Percentiles rank a stretch among this genome's conserved stretches.
phyloP scores from a whole-genome alignment of 768 basidiomycete genomes.

The Hericium coralloides region DNA sequence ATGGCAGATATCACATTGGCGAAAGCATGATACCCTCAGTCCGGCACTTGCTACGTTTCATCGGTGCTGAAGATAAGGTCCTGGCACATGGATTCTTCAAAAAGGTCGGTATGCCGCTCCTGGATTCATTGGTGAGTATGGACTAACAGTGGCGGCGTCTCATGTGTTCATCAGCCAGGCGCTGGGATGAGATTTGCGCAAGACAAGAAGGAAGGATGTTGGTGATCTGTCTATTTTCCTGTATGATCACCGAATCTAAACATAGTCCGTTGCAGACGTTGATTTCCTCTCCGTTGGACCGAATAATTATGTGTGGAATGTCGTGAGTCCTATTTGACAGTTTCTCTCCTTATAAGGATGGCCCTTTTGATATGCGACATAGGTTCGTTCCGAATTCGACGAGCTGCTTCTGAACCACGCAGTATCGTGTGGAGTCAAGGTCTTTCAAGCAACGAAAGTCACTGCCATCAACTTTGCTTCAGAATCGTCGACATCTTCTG shows the following conservation, averaged over 20 bases:
- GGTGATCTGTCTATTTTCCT: no score
- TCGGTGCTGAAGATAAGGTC: slow-evolving; percentile 38
- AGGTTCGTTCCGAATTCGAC: slow-evolving; percentile 54
- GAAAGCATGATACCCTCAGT: slow-evolving; percentile 44
- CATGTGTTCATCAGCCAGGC: slow-evolving; percentile 30
- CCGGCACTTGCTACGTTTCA: slow-evolving; percentile 42
- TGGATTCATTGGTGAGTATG: no score
- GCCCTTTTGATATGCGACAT: not conserved
- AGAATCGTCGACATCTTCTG: not conserved
- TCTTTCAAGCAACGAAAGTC: slow-evolving; percentile 37
- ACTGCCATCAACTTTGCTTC: slow-evolving; percentile 5
- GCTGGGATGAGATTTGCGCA: slow-evolving; percentile 51
- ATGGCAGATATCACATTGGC: slow-evolving; percentile 38
- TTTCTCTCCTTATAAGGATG: not conserved
- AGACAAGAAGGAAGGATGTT: slow-evolving; percentile 48
- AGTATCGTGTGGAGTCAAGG: slow-evolving; percentile 32
- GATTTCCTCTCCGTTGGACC: slow-evolving; percentile 46
- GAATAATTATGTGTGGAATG: slow-evolving; percentile 49
- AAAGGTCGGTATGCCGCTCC: slow-evolving; percentile 28
- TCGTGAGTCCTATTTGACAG: slow-evolving; percentile 29
- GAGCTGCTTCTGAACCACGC: slow-evolving; percentile 50
- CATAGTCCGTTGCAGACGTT: slow-evolving; percentile 30
- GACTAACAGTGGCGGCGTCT: no score
- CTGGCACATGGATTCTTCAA: slow-evolving; percentile 32
- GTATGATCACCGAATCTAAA: not conserved